phyloP scores from a whole-genome alignment of 2,329 filamentous ascomycete genomes.

The Penicillium sp. region DNA sequence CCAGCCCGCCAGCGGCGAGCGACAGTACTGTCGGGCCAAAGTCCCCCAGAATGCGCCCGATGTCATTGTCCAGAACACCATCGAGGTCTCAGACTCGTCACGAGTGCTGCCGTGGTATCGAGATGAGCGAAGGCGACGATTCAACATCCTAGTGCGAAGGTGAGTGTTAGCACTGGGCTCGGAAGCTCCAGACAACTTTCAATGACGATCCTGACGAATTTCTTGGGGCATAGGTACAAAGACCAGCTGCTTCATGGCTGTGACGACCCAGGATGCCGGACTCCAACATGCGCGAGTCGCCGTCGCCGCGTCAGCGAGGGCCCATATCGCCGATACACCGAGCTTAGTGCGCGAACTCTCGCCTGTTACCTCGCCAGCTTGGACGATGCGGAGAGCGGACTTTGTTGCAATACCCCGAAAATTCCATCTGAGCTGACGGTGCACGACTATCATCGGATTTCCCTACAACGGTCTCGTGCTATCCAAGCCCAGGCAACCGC shows the following conservation, averaged over 20 bases:
- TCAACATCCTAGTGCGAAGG: slow-evolving; percentile 67
- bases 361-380: slow-evolving; percentile 79
- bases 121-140: slow-evolving; percentile 42
- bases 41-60: slow-evolving; percentile 44
- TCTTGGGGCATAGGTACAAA: slow-evolving; percentile 61
- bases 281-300: slow-evolving; percentile 77
- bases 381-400: slow-evolving; percentile 68
- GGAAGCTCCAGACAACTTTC: neutral
- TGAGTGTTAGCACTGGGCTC: slow-evolving; percentile 28
- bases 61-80: slow-evolving; percentile 39
- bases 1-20: slow-evolving; percentile 28
- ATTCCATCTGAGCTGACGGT: slow-evolving; percentile 27
- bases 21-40: slow-evolving; percentile 36
- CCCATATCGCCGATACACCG: slow-evolving; percentile 75
- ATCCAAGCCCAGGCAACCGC: slow-evolving; percentile 21
- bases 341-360: slow-evolving; percentile 76
- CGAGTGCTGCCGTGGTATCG: slow-evolving; percentile 40
- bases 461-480: slow-evolving; percentile 33
- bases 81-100: slow-evolving; percentile 38
- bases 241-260: slow-evolving; percentile 82
- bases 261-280: slow-evolving; percentile 66
- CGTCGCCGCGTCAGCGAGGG: slow-evolving; percentile 66
- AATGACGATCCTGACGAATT: neutral
- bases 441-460: slow-evolving; percentile 27
- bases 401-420: slow-evolving; percentile 58